phyloP scores from a whole-genome alignment of 1,284 basidiomycete species.

The Naganishia albida region DNA sequence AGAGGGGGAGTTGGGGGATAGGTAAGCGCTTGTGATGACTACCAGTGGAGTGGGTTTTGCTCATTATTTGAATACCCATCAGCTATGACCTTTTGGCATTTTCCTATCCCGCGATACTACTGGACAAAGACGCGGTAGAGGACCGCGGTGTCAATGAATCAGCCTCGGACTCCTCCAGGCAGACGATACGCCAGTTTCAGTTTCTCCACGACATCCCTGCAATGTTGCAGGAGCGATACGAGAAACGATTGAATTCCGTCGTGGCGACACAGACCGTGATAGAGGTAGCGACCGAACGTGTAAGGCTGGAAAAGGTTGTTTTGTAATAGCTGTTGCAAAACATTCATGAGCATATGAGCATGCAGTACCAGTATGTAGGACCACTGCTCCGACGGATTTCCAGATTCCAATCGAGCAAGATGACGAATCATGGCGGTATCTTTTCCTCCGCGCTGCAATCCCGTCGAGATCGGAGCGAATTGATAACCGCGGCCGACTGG shows the following conservation, averaged over 20 bases:
- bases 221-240: constrained; percentile 11
- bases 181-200: background rate
- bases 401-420: too few species aligned
- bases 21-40: background rate
- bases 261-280: background rate
- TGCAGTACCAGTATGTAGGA: too few species aligned
- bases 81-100: constrained; percentile 22
- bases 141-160: too few species aligned
- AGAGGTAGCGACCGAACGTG: constrained; percentile 12
- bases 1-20: constrained; percentile 5
- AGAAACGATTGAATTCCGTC: background rate
- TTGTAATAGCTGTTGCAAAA: constrained; percentile 6
- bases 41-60: too few species aligned
- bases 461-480: too few species aligned
- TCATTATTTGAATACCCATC: too few species aligned
- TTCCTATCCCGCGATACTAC: constrained; percentile 12
- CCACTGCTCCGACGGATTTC: too few species aligned
- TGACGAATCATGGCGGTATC: too few species aligned
- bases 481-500: too few species aligned
- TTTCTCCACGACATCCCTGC: constrained; percentile 1
- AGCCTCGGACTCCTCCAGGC: background rate
- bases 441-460: too few species aligned
- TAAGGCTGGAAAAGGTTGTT: constrained; percentile 25
- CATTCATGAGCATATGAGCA: too few species aligned
- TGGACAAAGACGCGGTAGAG: background rate